Evolutionary conservation across 495 filamentous ascomycete genomes (phyloP).

Genomic region (Penicillium nucicola): DNA sequence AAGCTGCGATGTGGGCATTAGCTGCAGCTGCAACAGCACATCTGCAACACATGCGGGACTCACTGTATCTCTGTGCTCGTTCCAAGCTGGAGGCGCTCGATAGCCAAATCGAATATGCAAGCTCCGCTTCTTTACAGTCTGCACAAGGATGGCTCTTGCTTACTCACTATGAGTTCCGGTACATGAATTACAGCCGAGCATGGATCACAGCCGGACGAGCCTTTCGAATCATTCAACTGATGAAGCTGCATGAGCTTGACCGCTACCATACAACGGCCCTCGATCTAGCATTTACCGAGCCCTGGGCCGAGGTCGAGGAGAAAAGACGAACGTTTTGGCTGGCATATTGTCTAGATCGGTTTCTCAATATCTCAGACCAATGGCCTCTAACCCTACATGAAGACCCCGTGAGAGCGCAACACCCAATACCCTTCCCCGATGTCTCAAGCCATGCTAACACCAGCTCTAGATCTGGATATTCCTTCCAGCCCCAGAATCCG

Average conservation of each 20-base stretch:
- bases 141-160: constrained; percentile 55
- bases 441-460: background rate
- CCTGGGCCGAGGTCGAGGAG: constrained; percentile 42
- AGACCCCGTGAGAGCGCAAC: constrained; percentile 1
- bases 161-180: constrained; percentile 51
- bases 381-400: constrained; percentile 50
- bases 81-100: constrained; percentile 37
- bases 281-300: constrained; percentile 12
- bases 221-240: constrained; percentile 50
- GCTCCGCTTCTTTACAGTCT: constrained; percentile 31
- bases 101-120: background rate
- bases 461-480: background rate
- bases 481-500: constrained; percentile 2
- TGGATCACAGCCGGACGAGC: constrained; percentile 54
- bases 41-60: constrained; percentile 43
- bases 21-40: constrained; percentile 52
- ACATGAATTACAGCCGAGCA: constrained; percentile 42
- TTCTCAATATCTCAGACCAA: constrained; percentile 45
- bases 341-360: constrained; percentile 52
- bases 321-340: constrained; percentile 54
- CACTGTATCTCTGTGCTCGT: constrained; percentile 46
- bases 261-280: background rate
- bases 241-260: constrained; percentile 50
- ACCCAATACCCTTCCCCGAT: background rate
- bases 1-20: constrained; percentile 55